Evolutionary conservation across 176 grass and related monocot genomes (phyloP), one percentile per base, ranked within the genome.

Genomic region (Oryza glumipatula): DNA sequence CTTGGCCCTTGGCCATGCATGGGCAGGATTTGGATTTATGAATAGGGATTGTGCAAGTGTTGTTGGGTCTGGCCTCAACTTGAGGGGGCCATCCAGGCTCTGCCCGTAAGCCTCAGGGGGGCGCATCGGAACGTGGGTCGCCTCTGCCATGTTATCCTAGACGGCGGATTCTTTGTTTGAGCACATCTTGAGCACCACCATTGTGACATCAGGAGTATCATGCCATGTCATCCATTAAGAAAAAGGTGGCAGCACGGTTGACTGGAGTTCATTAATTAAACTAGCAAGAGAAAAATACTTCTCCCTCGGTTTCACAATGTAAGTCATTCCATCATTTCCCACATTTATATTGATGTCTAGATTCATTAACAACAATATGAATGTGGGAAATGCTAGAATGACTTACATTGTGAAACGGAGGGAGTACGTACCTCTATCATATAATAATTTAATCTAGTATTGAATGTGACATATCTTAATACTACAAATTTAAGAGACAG

Each of bases 101-200:
- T 65, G 23, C 66, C 39, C 28, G 13, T 47, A 73, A 83, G 60
- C 64, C 16, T 75, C 11, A n/a, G 73, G 7, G 72, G 46, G 65
- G 65, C 16, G 56, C 83, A 60, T 82, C 15, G 44, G 73, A 63
- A 73, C 6, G n/a, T 61, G 76, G 52, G 63, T 63, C 51, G 24
- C 19, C 36, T 63, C 45, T 7, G 30, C 39, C 17, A 68, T 75
- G 33, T 61, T 79, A 35, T 23, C 58, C 17, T 75, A 44, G 64
- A 47, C 64, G 71, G 65, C 12, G 39, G 64, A 70, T 76, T 77
- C 38, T 39, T 80, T 71, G 77, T 81, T 85, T 76, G 45, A 74
- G 64, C 38, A 36, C 49, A 76, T 36, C 70, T 24, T 49, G 84
- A 80, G 39, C 69, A 68, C 74, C 48, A 38, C 33, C 39, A 21